Evolutionary conservation across 176 grass and related monocot species (phyloP), one percentile per base, ranked within the genome.

Genomic region (Lolium rigidum): DNA sequence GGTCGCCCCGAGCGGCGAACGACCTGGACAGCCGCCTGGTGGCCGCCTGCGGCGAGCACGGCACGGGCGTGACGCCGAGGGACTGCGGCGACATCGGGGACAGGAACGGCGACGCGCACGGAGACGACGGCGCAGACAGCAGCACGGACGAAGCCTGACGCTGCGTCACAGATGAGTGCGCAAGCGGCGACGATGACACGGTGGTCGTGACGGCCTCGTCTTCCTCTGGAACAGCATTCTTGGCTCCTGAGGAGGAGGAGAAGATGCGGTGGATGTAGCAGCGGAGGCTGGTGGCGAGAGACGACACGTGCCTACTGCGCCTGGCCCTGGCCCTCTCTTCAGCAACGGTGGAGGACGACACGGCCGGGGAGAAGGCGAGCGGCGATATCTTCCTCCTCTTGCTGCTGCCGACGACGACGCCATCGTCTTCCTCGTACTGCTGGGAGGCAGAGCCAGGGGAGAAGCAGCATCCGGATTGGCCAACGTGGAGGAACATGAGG

Each of bases 371-470:
- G 83, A 84, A 87, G 2, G 83, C 79, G 31, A 77, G 57, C 50
- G 89, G 94, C 58, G 94, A 94, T 78, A 92, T 81, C 92, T 93
- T 97, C 86, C 90, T 92, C 92, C 89, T 90, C 86, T 91, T 97
- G 83, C 60, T 81, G 74, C 78, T 78, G 6, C 77, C 24, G 41
- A 74, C 61, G 13, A 2, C 9, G 15, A 16, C 56, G n/a, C 62
- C 24, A 3, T 88, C 56, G 4, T 90, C 85, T 3, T 87, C 80
- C 31, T 91, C 89, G 10, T 49, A 57, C 48, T 41, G 10, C 66
- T 69, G 86, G 18, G 56, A 4, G 11, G 78, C 17, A 3, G 86
- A n/a, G 2, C 55, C 20, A 0, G 77, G 69, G 17, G 88, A 86
- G 88, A 93, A 91, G 85, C 91, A 95, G 92, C 84, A 91, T 65